Evolutionary conservation across 2,329 filamentous ascomycete species (phyloP).

Genomic region (Ceratocystis diversiconidia): DNA sequence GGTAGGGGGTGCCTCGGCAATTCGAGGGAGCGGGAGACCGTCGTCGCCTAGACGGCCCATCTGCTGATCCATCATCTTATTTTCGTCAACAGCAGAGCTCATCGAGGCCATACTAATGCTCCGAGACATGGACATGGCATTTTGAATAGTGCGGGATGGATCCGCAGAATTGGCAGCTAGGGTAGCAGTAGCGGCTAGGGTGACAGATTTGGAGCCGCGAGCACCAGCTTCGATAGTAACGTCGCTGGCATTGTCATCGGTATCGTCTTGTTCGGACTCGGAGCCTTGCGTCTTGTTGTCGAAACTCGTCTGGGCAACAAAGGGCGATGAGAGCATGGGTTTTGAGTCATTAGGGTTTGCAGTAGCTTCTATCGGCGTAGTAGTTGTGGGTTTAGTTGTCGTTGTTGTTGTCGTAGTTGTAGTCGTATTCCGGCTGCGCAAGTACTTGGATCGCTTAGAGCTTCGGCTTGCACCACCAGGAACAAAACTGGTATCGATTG

Average conservation of each 20-base stretch:
- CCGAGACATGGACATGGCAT: conserved; percentile 32
- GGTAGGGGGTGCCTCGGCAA: conserved; percentile 35
- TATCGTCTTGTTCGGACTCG: conserved; percentile 29
- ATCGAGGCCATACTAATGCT: conserved; percentile 82
- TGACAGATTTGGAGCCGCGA: conserved; percentile 7
- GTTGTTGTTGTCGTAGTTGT: neutral
- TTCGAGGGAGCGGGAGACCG: conserved; percentile 23
- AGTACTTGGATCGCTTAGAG: conserved; percentile 17
- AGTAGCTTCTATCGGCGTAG: conserved; percentile 1
- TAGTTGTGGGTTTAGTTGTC: neutral
- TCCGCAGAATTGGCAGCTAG: conserved; percentile 68
- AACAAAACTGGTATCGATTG: conserved; percentile 3
- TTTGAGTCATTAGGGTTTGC: neutral
- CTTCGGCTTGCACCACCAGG: neutral
- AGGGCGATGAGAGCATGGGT: neutral
- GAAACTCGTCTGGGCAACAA: conserved; percentile 26
- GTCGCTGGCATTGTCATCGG: conserved; percentile 56
- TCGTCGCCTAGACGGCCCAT: conserved; percentile 39
- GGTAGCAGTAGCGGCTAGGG: conserved; percentile 15
- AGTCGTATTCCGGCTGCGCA: conserved; percentile 16
- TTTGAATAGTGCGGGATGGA: conserved; percentile 40
- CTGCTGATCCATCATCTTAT: conserved; percentile 27
- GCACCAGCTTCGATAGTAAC: conserved; percentile 46
- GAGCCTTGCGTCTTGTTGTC: conserved; percentile 10
- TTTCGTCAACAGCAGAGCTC: conserved; percentile 56